Base-by-base conservation (phyloP, 2,329 filamentous ascomycete species). In the Beauveria brongniartii region DNA sequence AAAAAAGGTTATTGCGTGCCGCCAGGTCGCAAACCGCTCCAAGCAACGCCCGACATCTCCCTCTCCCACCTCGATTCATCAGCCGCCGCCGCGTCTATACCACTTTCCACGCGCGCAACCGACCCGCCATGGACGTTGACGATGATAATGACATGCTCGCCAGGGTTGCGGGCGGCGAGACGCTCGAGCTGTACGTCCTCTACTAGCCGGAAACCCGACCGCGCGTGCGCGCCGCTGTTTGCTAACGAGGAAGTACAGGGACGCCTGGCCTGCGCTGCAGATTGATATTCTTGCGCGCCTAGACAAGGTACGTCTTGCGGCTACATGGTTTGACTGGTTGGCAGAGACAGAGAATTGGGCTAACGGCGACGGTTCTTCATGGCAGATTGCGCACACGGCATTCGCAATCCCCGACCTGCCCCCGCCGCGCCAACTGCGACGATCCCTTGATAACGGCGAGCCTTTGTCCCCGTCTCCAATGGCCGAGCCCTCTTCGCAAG, bases 371-470 rank as follows among this genome's bases (percentile, higher is more conserved):
- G 41, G 41, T 7, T 43, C 3, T 20, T 18, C 18, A 43, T 10
- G 8, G 28, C 16, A 95, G 90, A 93, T 92, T 66, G 83, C 89
- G 46, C 82, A 84, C 72, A 80, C 85, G 70, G 86, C 88, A 57
- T 96, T 96, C 68, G 86, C 89, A 47, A 87, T 88, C 67, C 89
- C 89, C 12, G 79, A 77, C 58, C 74, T 84, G 57, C 80, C 82
- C 40, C 74, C 77, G 18, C 75, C 74, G 73, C 75, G 63, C 69
- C 75, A 66, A 58, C 66, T 66, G 69, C 76, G 59, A 70, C 76
- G 57, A 40, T 46, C 40, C 1, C 40, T 54, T 20, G 41, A 54
- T 14, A 54, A 59, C 22, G 48, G 48, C 26, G 57, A 46, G 58
- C 78, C 79, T 65, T 66, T 76, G 54, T 72, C 78, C 24, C 76